Conservation (phyloP, 108 stramenopile species). For the Skeletonema grethae region DNA sequence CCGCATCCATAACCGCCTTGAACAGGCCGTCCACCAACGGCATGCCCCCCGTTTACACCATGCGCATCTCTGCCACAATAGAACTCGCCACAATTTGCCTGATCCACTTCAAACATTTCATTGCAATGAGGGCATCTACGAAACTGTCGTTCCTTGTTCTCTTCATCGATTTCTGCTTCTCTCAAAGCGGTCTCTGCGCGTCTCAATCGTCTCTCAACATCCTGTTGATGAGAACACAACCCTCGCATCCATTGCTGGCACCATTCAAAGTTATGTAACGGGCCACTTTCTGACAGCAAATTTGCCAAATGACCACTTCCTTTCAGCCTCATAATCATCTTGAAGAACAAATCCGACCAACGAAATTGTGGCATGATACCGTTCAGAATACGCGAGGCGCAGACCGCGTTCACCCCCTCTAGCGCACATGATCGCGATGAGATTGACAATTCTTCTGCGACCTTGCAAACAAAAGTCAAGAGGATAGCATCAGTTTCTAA, state of each 20-base stretch:
- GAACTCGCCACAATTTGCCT: slow-evolving; percentile 29
- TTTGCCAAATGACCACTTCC: slow-evolving; percentile 21
- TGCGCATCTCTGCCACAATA: slow-evolving; percentile 33
- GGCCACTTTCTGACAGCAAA: slow-evolving; percentile 5
- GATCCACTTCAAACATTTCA: slow-evolving; percentile 23
- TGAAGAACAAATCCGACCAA: slow-evolving; percentile 34
- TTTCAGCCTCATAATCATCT: slow-evolving; percentile 16
- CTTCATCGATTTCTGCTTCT: slow-evolving; percentile 9
- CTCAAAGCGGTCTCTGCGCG: slow-evolving; percentile 4
- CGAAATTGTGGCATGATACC: slow-evolving; percentile 11
- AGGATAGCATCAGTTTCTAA: slow-evolving; percentile 27
- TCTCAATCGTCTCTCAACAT: slow-evolving; percentile 1
- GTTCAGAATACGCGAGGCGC: slow-evolving; percentile 4
- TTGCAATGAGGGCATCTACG: slow-evolving; percentile 27
- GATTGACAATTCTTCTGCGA: slow-evolving; percentile 15
- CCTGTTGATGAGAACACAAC: slow-evolving; percentile 1
- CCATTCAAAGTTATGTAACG: slow-evolving; percentile 24
- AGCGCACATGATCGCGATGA: slow-evolving; percentile 13
- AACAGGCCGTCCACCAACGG: slow-evolving; percentile 18
- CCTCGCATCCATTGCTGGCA: slow-evolving; percentile 23
- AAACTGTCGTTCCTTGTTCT: slow-evolving; percentile 6
- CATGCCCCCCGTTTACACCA: slow-evolving; percentile 19
- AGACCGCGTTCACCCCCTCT: slow-evolving; percentile 7
- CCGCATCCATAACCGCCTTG: slow-evolving; percentile 23
- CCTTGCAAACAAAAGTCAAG: slow-evolving; percentile 17